A percentile compares a stretch with the other conserved stretches of the same genome.
Conservation (phyloP, 805 yeast species). For the Teunomyces barrocoloradensis region DNA sequence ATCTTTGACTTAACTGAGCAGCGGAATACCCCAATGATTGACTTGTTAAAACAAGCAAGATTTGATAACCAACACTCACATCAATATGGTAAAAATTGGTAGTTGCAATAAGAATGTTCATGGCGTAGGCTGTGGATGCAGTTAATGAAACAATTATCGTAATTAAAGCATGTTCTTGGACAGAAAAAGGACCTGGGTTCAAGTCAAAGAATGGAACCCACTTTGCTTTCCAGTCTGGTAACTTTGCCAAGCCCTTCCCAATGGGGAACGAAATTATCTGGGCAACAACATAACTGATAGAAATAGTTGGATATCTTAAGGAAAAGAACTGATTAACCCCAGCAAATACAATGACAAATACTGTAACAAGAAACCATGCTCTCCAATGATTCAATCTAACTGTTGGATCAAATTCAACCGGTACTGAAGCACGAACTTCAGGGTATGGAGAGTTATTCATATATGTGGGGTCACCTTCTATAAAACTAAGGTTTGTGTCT, state of each 20-base stretch:
- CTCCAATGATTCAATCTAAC: slow-evolving; percentile 19
- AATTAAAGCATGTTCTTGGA: slow-evolving; percentile 22
- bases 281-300: slow-evolving; percentile 24
- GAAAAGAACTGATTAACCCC: slow-evolving; percentile 26
- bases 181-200: slow-evolving; percentile 20
- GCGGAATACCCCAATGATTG: slow-evolving; percentile 29
- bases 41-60: slow-evolving; percentile 21
- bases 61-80: slow-evolving; percentile 25
- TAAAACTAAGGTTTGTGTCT: slow-evolving; percentile 9
- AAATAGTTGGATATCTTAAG: slow-evolving; percentile 23
- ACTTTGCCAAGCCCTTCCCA: slow-evolving; percentile 17
- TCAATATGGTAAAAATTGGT: slow-evolving; percentile 15
- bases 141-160: slow-evolving; percentile 21
- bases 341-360: slow-evolving; percentile 22
- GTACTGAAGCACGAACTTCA: slow-evolving; percentile 23
- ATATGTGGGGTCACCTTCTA: slow-evolving; percentile 14
- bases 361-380: slow-evolving; percentile 18
- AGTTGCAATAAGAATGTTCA: slow-evolving; percentile 20
- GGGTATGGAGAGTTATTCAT: slow-evolving; percentile 20
- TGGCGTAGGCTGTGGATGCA: slow-evolving; percentile 21
- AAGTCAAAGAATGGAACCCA: slow-evolving; percentile 16
- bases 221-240: slow-evolving; percentile 10
- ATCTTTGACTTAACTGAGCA: slow-evolving; percentile 25
- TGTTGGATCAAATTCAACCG: slow-evolving; percentile 14
- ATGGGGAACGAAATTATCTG: slow-evolving; percentile 23